Base-by-base conservation (phyloP, 2,329 filamentous ascomycete species). In the Hymenoscyphus infarciens region DNA sequence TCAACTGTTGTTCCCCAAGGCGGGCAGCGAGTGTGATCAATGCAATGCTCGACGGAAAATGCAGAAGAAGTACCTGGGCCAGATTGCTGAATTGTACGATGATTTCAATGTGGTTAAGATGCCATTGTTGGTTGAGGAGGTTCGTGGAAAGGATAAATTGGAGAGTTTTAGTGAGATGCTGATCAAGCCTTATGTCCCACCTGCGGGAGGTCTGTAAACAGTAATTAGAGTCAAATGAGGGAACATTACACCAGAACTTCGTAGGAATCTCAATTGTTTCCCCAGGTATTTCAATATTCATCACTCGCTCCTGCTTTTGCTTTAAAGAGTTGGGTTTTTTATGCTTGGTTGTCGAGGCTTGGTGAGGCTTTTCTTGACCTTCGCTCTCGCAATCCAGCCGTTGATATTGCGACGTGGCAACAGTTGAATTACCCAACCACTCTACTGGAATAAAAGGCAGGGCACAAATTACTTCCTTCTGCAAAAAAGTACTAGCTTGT, bases 71-170 rank as follows among this genome's bases (percentile, higher is more conserved):
- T 99, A 99, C 75, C 83, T 99, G 53, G 93, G 98, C 75, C 94
- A 99, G 82, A 98, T 98, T 72, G 93, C 96, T 78, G 95, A 99
- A 80, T 80, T 99, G 63, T 99, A 99, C 75, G 93, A 97, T 74
- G 95, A 99, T 77, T 99, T 99, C 81, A 97, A 99, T 75, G 93
- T 99, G 45, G 94, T 99, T 70, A 94, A 94, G 82, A 98, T 99
- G 93, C 95, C 95, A 42, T 78, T 99, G 73, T 79, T 99, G 64
- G 91, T 96, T 1, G 94, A 99, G 76, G 95, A 99, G 80, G 93
- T 99, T 10, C 83, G 95, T 72, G 95, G 95, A 54, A 97, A 96
- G 82, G 94, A 98, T 74, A 94, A 87, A 77, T 80, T 99, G 70
- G 92, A 96, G 78, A 91, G 86, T 77, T 98, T 95, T 76, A 92